Evolutionary conservation across 164 flowering plant species (phyloP).

Genomic region (Saururus chinensis): DNA sequence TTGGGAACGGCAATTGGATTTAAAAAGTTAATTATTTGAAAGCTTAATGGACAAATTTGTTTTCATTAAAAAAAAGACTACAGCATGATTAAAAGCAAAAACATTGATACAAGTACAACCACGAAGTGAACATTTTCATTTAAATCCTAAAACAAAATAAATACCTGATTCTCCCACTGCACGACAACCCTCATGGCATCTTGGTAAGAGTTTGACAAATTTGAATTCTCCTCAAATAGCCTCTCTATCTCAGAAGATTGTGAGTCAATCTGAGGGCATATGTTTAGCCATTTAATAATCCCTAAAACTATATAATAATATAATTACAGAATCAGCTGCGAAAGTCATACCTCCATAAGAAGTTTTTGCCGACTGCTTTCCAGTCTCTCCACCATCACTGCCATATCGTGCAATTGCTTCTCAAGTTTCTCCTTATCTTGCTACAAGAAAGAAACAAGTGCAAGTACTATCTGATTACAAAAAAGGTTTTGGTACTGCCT

Average conservation of each 20-base stretch:
- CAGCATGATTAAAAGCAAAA: too few relatives aligned
- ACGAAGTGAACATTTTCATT: too few relatives aligned
- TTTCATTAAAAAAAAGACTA: too few relatives aligned
- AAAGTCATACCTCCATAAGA: constrained; percentile 50
- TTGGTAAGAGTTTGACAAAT: constrained; percentile 59
- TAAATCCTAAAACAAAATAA: background rate
- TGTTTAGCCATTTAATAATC: constrained; percentile 5
- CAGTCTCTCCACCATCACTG: constrained; percentile 75
- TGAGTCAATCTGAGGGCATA: constrained; percentile 65
- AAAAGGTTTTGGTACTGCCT: background rate
- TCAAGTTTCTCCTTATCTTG: constrained; percentile 86
- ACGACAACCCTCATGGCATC: constrained; percentile 42
- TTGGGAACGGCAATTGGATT: too few relatives aligned
- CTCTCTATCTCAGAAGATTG: constrained; percentile 92
- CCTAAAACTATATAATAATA: constrained; percentile 1
- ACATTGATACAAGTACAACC: too few relatives aligned
- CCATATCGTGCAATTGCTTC: constrained; percentile 92
- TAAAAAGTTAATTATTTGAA: too few relatives aligned
- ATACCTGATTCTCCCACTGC: constrained; percentile 93
- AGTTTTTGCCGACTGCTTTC: constrained; percentile 92
- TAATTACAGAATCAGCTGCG: background rate
- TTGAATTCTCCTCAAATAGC: constrained; percentile 89
- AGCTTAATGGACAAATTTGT: too few relatives aligned
- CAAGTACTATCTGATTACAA: too few relatives aligned
- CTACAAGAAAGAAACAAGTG: constrained; percentile 25